A percentile compares a stretch with the other conserved stretches of the same genome.
These are phyloP conservation scores for Xerocomellus intermedius DNA, from an alignment of 768 basidiomycete species.

Conservation along the genomic window DNA sequence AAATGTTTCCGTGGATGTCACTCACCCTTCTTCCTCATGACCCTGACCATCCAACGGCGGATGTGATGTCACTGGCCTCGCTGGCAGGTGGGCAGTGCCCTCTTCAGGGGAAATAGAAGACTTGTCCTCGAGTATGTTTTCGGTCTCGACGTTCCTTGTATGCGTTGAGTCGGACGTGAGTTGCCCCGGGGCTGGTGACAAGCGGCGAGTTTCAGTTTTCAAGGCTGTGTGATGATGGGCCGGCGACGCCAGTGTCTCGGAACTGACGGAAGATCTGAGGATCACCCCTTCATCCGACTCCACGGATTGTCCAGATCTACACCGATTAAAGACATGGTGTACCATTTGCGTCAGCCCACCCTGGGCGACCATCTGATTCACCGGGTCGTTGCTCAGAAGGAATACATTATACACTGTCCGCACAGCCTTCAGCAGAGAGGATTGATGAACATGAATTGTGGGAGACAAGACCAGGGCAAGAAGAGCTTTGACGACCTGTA, in stretches of 20 bases:
- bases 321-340: constrained; percentile 90
- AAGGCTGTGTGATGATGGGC: constrained; percentile 2
- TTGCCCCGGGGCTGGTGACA: constrained; percentile 5
- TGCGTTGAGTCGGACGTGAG: not conserved
- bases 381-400: constrained; percentile 81
- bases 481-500: constrained; percentile 96
- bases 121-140: not conserved
- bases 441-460: constrained; percentile 89
- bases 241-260: constrained; percentile 19
- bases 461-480: constrained; percentile 86
- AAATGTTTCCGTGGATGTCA: not conserved
- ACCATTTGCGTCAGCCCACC: constrained; percentile 98
- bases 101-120: constrained; percentile 2
- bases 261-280: constrained; percentile 20
- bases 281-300: constrained; percentile 18
- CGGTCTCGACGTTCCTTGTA: not conserved
- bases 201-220: constrained; percentile 11
- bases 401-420: constrained; percentile 99
- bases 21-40: constrained; percentile 24
- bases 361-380: constrained; percentile 98
- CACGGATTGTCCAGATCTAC: constrained; percentile 39
- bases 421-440: constrained; percentile 91
- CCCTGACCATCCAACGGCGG: constrained; percentile 1
- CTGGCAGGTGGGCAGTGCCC: not conserved
- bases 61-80: not conserved